Conservation (phyloP, 805 yeast genomes). For the Saccharomycopsis schoenii region DNA sequence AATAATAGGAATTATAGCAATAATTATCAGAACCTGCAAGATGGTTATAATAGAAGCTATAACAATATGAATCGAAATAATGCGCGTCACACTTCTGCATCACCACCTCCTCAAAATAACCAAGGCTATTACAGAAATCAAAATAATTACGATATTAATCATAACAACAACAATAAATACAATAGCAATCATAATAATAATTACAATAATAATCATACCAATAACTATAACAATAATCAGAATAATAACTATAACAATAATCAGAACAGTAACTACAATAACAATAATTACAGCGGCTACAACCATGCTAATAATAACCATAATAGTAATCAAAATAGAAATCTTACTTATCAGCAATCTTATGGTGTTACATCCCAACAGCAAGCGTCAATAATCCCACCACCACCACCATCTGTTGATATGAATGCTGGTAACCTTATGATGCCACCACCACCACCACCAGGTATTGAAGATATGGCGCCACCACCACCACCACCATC, state of each 20-base stretch:
- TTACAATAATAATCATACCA: neutral
- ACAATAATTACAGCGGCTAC: neutral
- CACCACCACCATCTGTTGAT: neutral
- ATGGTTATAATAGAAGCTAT: conserved; percentile 30
- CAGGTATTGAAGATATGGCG: conserved; percentile 9
- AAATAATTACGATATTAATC: neutral
- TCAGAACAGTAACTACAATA: neutral
- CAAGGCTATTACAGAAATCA: conserved; percentile 24
- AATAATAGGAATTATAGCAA: neutral
- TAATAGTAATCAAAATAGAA: neutral
- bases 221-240: neutral
- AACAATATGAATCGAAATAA: neutral
- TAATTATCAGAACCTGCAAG: conserved; percentile 38
- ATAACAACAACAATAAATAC: neutral
- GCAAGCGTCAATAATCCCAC: conserved; percentile 7
- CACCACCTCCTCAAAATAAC: conserved; percentile 34
- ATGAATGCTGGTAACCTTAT: neutral
- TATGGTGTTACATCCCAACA: conserved; percentile 9
- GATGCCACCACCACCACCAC: conserved; percentile 13
- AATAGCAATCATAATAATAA: neutral
- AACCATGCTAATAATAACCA: neutral
- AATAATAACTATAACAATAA: neutral
- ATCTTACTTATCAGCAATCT: neutral
- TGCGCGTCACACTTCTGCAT: neutral
- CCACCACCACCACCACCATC: conserved; percentile 22